Evolutionary conservation across 1,284 basidiomycete species (phyloP).

Genomic region (Papiliotrema nemorosa): DNA sequence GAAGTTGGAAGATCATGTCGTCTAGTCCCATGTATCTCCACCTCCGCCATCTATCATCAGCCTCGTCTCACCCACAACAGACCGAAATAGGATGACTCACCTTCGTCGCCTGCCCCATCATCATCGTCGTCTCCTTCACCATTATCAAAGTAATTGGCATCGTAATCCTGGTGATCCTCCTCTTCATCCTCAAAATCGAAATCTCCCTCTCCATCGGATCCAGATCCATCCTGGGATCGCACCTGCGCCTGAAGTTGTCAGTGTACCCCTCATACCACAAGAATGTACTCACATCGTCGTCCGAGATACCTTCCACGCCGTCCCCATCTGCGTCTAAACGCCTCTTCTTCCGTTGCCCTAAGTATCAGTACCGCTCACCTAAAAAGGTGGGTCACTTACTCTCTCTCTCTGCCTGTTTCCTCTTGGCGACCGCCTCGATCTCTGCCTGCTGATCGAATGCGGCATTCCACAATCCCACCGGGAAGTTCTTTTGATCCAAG

Average conservation of each 20-base stretch:
- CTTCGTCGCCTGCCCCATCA: constrained; percentile 41
- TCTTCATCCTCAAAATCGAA: constrained; percentile 47
- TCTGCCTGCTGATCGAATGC: constrained; percentile 28
- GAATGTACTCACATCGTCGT: neutral
- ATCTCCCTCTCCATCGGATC: constrained; percentile 33
- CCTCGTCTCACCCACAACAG: neutral
- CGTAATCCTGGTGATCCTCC: constrained; percentile 49
- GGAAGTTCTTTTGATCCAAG: constrained; percentile 40
- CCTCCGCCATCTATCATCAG: neutral
- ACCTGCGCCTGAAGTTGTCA: neutral
- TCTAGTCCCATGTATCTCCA: too few species aligned
- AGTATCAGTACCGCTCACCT: constrained; percentile 1
- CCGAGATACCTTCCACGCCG: constrained; percentile 2
- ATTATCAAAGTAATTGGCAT: constrained; percentile 50
- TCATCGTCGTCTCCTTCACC: constrained; percentile 49
- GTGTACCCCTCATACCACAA: neutral
- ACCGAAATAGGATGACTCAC: constrained; percentile 11
- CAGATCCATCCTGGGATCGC: constrained; percentile 11
- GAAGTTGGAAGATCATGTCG: too few species aligned
- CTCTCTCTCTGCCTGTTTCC: neutral
- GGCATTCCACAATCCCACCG: constrained; percentile 41
- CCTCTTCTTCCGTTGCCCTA: constrained; percentile 14
- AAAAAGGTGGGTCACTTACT: neutral
- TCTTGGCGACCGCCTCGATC: neutral
- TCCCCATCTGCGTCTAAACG: constrained; percentile 22